Evolutionary conservation across 345 rosid species (phyloP).

Genomic region (Eucalyptus pumila): DNA sequence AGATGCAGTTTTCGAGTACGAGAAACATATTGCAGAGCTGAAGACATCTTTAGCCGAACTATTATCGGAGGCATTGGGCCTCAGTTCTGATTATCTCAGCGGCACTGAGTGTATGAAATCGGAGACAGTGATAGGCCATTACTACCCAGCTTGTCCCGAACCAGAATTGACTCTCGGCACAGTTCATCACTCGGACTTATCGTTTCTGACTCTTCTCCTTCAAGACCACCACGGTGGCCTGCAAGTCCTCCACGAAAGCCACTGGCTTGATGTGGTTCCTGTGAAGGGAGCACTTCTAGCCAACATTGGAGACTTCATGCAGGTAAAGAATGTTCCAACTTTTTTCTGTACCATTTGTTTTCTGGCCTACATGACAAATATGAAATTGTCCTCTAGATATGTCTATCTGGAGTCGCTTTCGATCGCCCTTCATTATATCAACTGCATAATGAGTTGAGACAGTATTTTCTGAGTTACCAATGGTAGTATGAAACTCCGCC

Average conservation of each 20-base stretch:
- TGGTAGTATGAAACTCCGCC: background rate
- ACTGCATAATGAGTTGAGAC: background rate
- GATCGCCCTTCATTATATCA: background rate
- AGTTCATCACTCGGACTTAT: constrained; percentile 32
- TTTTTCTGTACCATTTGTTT: constrained; percentile 12
- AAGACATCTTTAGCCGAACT: constrained; percentile 11
- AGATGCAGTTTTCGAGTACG: constrained; percentile 22
- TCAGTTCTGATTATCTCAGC: constrained; percentile 13
- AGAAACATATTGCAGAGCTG: constrained; percentile 10
- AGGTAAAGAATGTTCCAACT: constrained; percentile 13
- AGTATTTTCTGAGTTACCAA: background rate
- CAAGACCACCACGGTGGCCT: constrained; percentile 37
- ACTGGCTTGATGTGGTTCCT: constrained; percentile 33
- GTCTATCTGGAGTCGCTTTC: background rate
- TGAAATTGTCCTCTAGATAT: background rate
- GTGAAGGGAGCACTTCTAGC: constrained; percentile 18
- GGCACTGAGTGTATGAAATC: constrained; percentile 38
- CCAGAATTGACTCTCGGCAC: constrained; percentile 32
- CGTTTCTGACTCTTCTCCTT: constrained; percentile 28
- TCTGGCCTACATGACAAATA: background rate
- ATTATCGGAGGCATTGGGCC: constrained; percentile 34
- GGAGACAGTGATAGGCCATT: constrained; percentile 27
- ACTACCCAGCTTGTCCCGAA: constrained; percentile 40
- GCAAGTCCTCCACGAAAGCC: constrained; percentile 24
- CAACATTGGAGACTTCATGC: constrained; percentile 42